Conservation (phyloP, 108 stramenopile genomes). For the Skeletonema tropicum region DNA sequence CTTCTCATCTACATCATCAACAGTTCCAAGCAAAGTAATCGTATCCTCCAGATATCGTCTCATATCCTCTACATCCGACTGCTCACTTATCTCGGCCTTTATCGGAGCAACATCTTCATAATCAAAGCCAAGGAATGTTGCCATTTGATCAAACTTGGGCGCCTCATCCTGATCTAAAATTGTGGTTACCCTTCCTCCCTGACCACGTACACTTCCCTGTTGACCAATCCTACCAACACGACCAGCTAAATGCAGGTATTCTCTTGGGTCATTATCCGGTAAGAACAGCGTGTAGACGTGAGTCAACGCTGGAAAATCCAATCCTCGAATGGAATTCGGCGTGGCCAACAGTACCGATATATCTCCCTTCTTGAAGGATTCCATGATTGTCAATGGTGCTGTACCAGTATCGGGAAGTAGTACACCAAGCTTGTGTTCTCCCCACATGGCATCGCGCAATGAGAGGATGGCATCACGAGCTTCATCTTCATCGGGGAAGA, state of each 20-base stretch:
- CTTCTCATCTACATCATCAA: slow-evolving; percentile 19
- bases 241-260: slow-evolving; percentile 85
- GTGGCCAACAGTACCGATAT: slow-evolving; percentile 80
- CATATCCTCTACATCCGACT: slow-evolving; percentile 67
- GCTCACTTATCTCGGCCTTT: slow-evolving; percentile 41
- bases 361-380: slow-evolving; percentile 71
- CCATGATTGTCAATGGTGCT: slow-evolving; percentile 73
- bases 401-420: slow-evolving; percentile 77
- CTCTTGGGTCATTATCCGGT: slow-evolving; percentile 82
- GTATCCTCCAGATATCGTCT: slow-evolving; percentile 78
- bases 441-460: slow-evolving; percentile 85
- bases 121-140: slow-evolving; percentile 68
- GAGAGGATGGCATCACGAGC: slow-evolving; percentile 62
- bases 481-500: slow-evolving; percentile 80
- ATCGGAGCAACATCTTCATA: slow-evolving; percentile 65
- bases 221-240: slow-evolving; percentile 90
- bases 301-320: slow-evolving; percentile 82
- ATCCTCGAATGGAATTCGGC: slow-evolving; percentile 80
- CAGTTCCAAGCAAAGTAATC: slow-evolving; percentile 51
- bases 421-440: slow-evolving; percentile 75
- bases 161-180: slow-evolving; percentile 72
- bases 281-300: slow-evolving; percentile 86
- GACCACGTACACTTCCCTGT: slow-evolving; percentile 62
- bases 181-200: slow-evolving; percentile 76
- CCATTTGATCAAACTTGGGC: slow-evolving; percentile 68